A percentile compares a stretch with the other conserved stretches of the same genome.
Evolutionary conservation across 352 stramenopile genomes (phyloP).

Genomic region (Globisporangium heterothallicum): DNA sequence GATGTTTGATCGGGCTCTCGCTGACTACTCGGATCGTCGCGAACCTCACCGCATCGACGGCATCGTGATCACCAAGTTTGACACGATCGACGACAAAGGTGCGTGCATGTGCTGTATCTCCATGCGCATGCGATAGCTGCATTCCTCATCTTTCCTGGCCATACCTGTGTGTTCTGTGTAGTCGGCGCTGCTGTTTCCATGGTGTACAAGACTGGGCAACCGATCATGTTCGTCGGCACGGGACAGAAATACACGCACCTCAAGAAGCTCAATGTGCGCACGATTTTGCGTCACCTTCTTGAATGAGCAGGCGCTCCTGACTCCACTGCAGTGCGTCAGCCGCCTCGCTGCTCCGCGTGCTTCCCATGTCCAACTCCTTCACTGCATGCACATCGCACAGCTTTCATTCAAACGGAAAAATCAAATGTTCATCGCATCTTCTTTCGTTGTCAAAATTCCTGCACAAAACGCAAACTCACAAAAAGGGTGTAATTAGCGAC

Average conservation of each 20-base stretch:
- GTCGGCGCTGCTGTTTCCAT: constrained; percentile 99
- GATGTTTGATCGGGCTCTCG: constrained; percentile 91
- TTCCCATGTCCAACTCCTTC: too few species aligned
- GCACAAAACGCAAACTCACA: too few species aligned
- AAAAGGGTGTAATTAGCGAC: too few species aligned
- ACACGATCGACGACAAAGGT: constrained; percentile 99
- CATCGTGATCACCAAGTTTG: constrained; percentile 99
- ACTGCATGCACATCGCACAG: too few species aligned
- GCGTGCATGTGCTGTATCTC: constrained; percentile 8
- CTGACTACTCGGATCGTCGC: constrained; percentile 84
- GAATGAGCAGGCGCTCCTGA: constrained; percentile 51
- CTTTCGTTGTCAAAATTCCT: too few species aligned
- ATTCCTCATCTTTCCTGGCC: too few species aligned
- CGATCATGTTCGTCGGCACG: constrained; percentile 98
- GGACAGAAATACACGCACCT: constrained; percentile 99
- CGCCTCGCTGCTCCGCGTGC: too few species aligned
- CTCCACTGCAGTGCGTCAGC: too few species aligned
- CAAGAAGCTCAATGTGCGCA: constrained; percentile 95
- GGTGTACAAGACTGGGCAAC: constrained; percentile 98
- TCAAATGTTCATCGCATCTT: too few species aligned
- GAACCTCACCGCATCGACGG: constrained; percentile 93
- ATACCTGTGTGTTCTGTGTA: constrained; percentile 18
- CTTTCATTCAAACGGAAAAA: too few species aligned
- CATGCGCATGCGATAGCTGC: background rate
- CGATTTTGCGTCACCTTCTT: constrained; percentile 94